phyloP scores from a whole-genome alignment of 306 rosid species.

The Dalbergia cultrata region DNA sequence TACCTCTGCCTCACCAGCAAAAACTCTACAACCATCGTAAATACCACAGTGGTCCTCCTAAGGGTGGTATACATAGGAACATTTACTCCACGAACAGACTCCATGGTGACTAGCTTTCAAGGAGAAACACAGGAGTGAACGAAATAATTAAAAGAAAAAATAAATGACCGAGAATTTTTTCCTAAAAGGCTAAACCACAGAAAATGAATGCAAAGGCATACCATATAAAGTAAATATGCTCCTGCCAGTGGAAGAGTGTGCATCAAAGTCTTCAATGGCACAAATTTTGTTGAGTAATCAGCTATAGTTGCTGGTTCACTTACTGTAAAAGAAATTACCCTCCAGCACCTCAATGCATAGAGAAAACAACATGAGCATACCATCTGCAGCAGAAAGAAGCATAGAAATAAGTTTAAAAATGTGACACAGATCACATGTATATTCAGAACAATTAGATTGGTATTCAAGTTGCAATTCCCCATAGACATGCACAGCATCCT shows the following conservation, averaged over 20 bases:
- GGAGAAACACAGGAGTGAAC: constrained; percentile 49
- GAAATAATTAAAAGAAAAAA: constrained; percentile 39
- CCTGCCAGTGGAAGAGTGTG: constrained; percentile 74
- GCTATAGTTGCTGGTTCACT: constrained; percentile 53
- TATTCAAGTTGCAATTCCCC: constrained; percentile 40
- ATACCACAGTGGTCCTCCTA: constrained; percentile 88
- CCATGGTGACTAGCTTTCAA: constrained; percentile 87
- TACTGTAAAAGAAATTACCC: constrained; percentile 68
- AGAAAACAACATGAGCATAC: constrained; percentile 78
- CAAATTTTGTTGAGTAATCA: constrained; percentile 56
- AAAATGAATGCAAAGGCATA: constrained; percentile 38
- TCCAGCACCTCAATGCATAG: constrained; percentile 68
- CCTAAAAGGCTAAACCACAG: neutral
- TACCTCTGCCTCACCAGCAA: constrained; percentile 73
- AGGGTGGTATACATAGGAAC: constrained; percentile 95
- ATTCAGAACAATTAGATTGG: neutral
- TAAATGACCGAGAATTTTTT: neutral
- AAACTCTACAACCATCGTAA: constrained; percentile 77
- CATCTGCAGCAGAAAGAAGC: constrained; percentile 66
- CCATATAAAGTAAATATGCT: constrained; percentile 88
- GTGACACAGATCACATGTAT: constrained; percentile 21
- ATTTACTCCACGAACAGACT: constrained; percentile 92
- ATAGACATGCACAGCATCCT: neutral
- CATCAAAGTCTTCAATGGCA: constrained; percentile 71
- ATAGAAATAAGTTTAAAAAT: neutral